Base-by-base conservation (phyloP, 2,329 filamentous ascomycete species). In the Neurospora sp. region DNA sequence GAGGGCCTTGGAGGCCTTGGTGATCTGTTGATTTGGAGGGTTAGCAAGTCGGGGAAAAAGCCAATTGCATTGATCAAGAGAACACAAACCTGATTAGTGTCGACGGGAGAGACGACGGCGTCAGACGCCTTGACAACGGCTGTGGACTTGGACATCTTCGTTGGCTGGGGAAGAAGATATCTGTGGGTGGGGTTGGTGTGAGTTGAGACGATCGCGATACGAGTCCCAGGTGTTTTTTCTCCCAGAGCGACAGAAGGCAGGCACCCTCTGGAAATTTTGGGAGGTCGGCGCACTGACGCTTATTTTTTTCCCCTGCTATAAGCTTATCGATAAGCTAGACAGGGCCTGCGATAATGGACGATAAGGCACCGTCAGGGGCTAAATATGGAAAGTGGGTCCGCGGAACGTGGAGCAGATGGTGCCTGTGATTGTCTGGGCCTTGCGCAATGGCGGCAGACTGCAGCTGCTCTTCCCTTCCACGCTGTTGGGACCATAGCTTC, bases 1-100 rank as follows among this genome's bases (percentile, higher is more conserved):
- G 23, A 90, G 84, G 38, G 88, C 87, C 77, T 86, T 88, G 73
- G 87, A 88, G 41, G 88, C 88, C 77, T 88, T 89, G 71, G 89
- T 78, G 39, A 84, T 86, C 87, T 89, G 68, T 37, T 57, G 37
- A 62, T 8, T 33, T 17, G 6, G 52, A 62, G 12, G 52, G 52
- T 62, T 62, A 62, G 52, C 52, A n/a, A 10, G 38, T 65, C 23
- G 69, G 37, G 36, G 17, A 67, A 43, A 38, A 41, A 67, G 67
- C 69, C 66, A 66, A 68, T 37, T 41, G 33, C 23, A 40, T 52
- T 17, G 10, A 62, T n/a, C 2, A 28, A 36, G 8, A 17, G 33
- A 65, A 68, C 4, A 70, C 73, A 66, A 69, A 77, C 76, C 76
- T 80, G 79, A n/a, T 80, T 77, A 38, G 78, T 75, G 67, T 80